Conservation (phyloP, 192 early-diverging fungal genomes). For the Podila epicladia region DNA sequence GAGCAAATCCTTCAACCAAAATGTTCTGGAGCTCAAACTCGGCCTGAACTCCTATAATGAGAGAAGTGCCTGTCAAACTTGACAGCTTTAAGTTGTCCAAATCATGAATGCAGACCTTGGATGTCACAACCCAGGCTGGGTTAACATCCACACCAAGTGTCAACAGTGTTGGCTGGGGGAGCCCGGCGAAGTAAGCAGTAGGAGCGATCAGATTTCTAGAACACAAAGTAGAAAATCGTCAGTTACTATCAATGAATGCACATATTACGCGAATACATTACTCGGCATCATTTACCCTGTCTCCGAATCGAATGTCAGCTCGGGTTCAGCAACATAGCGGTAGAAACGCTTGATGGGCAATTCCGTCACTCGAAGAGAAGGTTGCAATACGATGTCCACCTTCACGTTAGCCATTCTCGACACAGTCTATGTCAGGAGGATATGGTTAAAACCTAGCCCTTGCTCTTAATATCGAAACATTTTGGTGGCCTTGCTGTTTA, state of each 20-base stretch:
- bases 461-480: not conserved
- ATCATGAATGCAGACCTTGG: slow-evolving; percentile 83
- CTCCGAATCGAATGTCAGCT: slow-evolving; percentile 70
- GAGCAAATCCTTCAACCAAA: slow-evolving; percentile 90
- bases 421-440: slow-evolving; percentile 52
- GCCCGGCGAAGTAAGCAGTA: slow-evolving; percentile 71
- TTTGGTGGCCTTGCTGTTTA: not conserved
- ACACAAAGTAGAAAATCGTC: not conserved
- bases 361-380: slow-evolving; percentile 60
- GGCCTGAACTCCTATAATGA: slow-evolving; percentile 69
- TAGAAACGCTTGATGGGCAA: slow-evolving; percentile 91
- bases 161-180: slow-evolving; percentile 84
- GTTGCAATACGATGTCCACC: slow-evolving; percentile 77
- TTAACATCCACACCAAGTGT: slow-evolving; percentile 92
- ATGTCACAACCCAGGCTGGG: slow-evolving; percentile 89
- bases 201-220: slow-evolving; percentile 45
- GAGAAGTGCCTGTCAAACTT: slow-evolving; percentile 45
- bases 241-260: not conserved
- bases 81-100: slow-evolving; percentile 91
- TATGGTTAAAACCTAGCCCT: not conserved
- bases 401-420: slow-evolving; percentile 69
- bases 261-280: too few relatives aligned
- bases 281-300: not conserved
- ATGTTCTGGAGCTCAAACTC: slow-evolving; percentile 85
- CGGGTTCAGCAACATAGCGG: slow-evolving; percentile 78